Percentiles rank a stretch among this genome's conserved stretches.
These are phyloP conservation scores for Sarocladium oryzae DNA, from an alignment of 2,329 filamentous ascomycete genomes.

Conservation along the genomic window DNA sequence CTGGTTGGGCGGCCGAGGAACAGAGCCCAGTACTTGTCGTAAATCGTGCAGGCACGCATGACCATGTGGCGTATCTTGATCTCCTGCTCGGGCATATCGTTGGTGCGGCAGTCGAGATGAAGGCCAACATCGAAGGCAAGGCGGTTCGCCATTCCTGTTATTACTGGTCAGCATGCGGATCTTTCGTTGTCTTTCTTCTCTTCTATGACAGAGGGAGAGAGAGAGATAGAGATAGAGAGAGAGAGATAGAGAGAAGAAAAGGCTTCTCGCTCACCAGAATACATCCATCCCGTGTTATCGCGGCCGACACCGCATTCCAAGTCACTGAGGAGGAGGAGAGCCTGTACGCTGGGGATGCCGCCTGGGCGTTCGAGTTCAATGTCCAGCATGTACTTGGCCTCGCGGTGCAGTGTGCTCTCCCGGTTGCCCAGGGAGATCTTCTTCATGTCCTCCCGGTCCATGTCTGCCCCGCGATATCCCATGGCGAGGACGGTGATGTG, in stretches of 20 bases:
- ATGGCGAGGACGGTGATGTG: constrained; percentile 46
- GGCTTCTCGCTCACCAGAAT: constrained; percentile 32
- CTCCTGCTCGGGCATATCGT: constrained; percentile 38
- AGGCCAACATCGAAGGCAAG: constrained; percentile 42
- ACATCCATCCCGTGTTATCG: constrained; percentile 50
- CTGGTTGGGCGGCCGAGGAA: constrained; percentile 46
- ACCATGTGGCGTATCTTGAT: constrained; percentile 42
- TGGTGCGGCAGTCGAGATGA: constrained; percentile 37
- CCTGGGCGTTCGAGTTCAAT: constrained; percentile 45
- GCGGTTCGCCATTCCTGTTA: constrained; percentile 34
- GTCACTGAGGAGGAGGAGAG: constrained; percentile 44
- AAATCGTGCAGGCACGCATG: constrained; percentile 44
- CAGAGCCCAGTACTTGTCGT: constrained; percentile 50
- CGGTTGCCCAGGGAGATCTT: constrained; percentile 37
- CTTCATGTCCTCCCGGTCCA: constrained; percentile 40
- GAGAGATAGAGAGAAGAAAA: too few species aligned
- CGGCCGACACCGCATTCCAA: constrained; percentile 47
- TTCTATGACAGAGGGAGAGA: too few species aligned
- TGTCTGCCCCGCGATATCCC: constrained; percentile 45
- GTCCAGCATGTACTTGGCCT: constrained; percentile 49
- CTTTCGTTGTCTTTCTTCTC: too few species aligned
- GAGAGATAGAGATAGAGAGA: too few species aligned
- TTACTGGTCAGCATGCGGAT: too few species aligned
- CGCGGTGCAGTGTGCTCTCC: constrained; percentile 46
- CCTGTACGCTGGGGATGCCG: constrained; percentile 46